Evolutionary conservation across 129 eudicot species (phyloP).

Genomic region (Flaveria brownii): DNA sequence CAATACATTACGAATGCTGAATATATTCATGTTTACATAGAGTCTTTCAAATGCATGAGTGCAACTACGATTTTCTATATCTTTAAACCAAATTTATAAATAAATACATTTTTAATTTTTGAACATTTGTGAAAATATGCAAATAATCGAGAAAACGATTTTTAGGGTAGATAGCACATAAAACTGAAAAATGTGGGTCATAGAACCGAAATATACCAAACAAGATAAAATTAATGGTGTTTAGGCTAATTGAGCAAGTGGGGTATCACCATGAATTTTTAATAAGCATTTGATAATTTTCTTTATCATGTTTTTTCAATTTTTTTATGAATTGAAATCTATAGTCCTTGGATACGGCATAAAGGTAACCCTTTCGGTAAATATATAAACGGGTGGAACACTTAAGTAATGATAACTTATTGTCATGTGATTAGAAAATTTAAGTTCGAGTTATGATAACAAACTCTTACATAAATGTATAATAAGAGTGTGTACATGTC

Average conservation of each 20-base stretch:
- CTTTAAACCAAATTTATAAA: neutral
- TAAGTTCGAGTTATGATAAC: no score
- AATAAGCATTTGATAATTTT: conserved; percentile 6
- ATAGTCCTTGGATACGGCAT: no score
- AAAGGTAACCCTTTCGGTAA: no score
- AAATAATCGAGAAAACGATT: neutral
- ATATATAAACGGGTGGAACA: no score
- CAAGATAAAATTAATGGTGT: conserved; percentile 41
- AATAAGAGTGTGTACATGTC: no score
- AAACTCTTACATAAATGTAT: no score
- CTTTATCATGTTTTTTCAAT: neutral
- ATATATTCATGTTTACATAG: neutral
- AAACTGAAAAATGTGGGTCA: conserved; percentile 29
- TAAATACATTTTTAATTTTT: neutral
- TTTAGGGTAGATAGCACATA: conserved; percentile 13
- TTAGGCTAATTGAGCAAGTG: conserved; percentile 39
- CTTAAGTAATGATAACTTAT: no score
- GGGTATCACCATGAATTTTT: conserved; percentile 32
- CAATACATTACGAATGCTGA: neutral
- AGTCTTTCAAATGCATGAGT: neutral
- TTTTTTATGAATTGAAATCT: neutral
- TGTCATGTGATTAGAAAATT: no score
- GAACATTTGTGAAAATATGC: neutral
- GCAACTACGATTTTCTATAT: neutral
- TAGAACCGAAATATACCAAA: conserved; percentile 37